Evolutionary conservation across 306 rosid species (phyloP).

Genomic region (Alnus rubra): DNA sequence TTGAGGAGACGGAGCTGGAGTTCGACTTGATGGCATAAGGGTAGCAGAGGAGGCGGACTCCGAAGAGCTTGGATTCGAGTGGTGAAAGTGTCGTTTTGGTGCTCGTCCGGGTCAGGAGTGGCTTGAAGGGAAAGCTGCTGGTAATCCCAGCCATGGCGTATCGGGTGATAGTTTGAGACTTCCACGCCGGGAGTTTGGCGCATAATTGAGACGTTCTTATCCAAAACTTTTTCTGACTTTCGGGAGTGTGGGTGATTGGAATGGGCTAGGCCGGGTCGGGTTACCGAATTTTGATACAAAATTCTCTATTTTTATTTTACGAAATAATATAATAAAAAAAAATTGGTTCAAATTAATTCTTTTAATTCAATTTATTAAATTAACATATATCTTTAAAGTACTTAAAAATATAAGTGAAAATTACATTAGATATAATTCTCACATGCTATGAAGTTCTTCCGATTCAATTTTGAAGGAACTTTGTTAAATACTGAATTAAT

Average conservation of each 20-base stretch:
- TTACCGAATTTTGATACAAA: no score
- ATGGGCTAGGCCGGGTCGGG: neutral
- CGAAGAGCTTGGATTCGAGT: slow-evolving; percentile 53
- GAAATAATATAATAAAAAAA: no score
- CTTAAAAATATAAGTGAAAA: no score
- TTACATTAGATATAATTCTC: no score
- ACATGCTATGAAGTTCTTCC: no score
- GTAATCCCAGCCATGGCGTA: slow-evolving; percentile 73
- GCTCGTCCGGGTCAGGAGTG: slow-evolving; percentile 27
- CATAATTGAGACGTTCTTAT: slow-evolving; percentile 2
- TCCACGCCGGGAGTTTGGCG: slow-evolving; percentile 15
- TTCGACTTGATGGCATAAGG: slow-evolving; percentile 33
- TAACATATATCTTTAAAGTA: no score
- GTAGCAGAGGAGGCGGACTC: slow-evolving; percentile 40
- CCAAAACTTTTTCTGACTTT: neutral
- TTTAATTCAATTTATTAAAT: no score
- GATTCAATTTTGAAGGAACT: no score
- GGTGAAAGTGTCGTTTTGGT: slow-evolving; percentile 29
- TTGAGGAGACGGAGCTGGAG: slow-evolving; percentile 27
- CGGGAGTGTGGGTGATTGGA: neutral
- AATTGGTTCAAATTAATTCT: no score
- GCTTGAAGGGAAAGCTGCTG: slow-evolving; percentile 51
- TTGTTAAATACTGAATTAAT: no score
- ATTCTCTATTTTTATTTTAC: no score
- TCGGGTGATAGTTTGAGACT: neutral